A percentile compares a stretch with the other conserved stretches of the same genome.
Conservation (phyloP, 139 green algal species). For the Desmodesmus armatus region DNA sequence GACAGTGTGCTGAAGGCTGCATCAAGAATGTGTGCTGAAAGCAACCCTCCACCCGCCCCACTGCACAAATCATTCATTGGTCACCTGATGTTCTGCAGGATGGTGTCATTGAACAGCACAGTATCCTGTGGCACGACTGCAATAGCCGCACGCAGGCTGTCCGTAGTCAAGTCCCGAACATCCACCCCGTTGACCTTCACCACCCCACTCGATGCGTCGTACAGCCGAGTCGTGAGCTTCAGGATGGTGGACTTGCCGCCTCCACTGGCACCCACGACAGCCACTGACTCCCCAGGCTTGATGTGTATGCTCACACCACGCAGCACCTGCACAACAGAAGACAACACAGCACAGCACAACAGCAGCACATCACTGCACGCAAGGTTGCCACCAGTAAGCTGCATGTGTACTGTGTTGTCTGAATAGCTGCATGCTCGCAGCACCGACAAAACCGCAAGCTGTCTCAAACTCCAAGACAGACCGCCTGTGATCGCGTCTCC, state of each 20-base stretch:
- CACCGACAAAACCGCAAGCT: too few relatives aligned
- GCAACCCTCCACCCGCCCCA: too few relatives aligned
- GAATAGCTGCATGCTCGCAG: too few relatives aligned
- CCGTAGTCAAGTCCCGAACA: constrained; percentile 66
- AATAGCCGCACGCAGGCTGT: constrained; percentile 61
- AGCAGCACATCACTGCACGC: too few relatives aligned
- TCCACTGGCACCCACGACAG: constrained; percentile 90
- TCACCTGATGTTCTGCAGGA: constrained; percentile 79
- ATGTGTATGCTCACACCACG: constrained; percentile 59
- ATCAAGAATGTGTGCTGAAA: too few relatives aligned
- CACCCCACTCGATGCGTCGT: constrained; percentile 64
- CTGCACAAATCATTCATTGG: too few relatives aligned
- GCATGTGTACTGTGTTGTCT: too few relatives aligned
- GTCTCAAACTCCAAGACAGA: too few relatives aligned
- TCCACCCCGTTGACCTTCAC: constrained; percentile 80
- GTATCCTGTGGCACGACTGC: constrained; percentile 94
- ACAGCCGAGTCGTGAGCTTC: constrained; percentile 81
- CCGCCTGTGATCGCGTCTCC: too few relatives aligned
- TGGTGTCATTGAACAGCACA: constrained; percentile 79
- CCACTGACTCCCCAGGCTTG: constrained; percentile 80
- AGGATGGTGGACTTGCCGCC: constrained; percentile 93
- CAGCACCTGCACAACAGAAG: constrained; percentile 65
- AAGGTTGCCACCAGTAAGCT: too few relatives aligned
- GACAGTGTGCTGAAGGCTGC: too few relatives aligned
- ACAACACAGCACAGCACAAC: too few relatives aligned